These are phyloP conservation scores for Chlamydomonas asymmetrica DNA, from an alignment of 139 green algal species.

Conservation along the genomic window DNA sequence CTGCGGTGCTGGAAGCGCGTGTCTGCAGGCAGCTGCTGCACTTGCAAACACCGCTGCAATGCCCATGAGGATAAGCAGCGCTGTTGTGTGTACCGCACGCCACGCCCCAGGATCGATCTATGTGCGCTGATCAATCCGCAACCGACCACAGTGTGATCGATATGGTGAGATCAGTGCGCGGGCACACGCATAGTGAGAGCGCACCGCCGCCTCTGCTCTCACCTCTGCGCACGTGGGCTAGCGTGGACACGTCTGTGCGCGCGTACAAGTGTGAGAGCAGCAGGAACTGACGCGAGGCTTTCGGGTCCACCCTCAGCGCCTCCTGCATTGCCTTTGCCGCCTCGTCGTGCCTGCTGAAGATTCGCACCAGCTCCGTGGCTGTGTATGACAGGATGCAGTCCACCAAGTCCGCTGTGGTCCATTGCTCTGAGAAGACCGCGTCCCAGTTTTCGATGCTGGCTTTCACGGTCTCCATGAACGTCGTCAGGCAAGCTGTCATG, in stretches of 20 bases:
- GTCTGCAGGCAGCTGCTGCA: too few species aligned
- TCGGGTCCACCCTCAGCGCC: constrained; percentile 51
- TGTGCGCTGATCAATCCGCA: too few species aligned
- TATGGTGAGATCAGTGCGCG: too few species aligned
- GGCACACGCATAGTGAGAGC: too few species aligned
- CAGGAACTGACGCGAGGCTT: constrained; percentile 75
- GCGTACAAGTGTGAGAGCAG: constrained; percentile 78
- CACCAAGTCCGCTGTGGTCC: constrained; percentile 79
- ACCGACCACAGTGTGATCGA: too few species aligned
- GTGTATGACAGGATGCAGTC: constrained; percentile 85
- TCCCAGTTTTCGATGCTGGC: constrained; percentile 83
- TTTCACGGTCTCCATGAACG: constrained; percentile 52
- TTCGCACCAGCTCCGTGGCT: constrained; percentile 65
- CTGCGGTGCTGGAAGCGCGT: too few species aligned
- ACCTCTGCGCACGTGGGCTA: constrained; percentile 66
- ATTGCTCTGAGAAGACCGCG: constrained; percentile 70
- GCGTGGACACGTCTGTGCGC: constrained; percentile 65
- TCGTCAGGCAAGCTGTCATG: constrained; percentile 79
- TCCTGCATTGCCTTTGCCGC: constrained; percentile 62
- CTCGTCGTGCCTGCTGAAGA: constrained; percentile 23
- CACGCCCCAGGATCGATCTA: too few species aligned
- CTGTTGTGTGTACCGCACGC: too few species aligned
- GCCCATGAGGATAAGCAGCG: too few species aligned
- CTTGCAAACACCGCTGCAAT: too few species aligned
- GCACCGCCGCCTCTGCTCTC: too few species aligned